phyloP scores from a whole-genome alignment of 2,329 filamentous ascomycete genomes.

The Penicillium sclerotiorum region DNA sequence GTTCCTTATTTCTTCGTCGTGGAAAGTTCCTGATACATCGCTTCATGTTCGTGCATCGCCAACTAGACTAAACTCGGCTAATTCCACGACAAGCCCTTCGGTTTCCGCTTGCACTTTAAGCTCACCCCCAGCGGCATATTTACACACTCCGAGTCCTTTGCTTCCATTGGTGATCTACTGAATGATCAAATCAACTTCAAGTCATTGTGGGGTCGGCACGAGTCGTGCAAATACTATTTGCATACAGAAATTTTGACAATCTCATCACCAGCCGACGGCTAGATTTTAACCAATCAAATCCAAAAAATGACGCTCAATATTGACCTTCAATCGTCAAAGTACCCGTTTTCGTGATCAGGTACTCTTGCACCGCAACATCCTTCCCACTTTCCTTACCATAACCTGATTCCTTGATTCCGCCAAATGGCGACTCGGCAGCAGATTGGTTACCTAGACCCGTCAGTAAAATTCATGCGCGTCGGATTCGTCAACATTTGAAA shows the following conservation, averaged over 20 bases:
- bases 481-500: background rate
- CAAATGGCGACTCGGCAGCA: slow-evolving; percentile 67
- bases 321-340: slow-evolving; percentile 63
- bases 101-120: background rate
- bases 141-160: no score
- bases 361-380: slow-evolving; percentile 66
- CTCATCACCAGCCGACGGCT: no score
- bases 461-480: background rate
- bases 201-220: no score
- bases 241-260: no score
- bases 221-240: background rate
- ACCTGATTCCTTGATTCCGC: slow-evolving; percentile 68
- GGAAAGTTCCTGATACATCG: background rate
- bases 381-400: slow-evolving; percentile 70
- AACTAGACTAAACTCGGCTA: slow-evolving; percentile 21
- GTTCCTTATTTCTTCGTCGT: no score
- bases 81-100: slow-evolving; percentile 21
- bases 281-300: no score
- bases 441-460: slow-evolving; percentile 57
- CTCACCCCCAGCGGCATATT: no score
- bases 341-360: slow-evolving; percentile 66
- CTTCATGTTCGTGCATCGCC: slow-evolving; percentile 13
- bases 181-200: no score
- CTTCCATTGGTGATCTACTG: no score
- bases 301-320: slow-evolving; percentile 39